Evolutionary conservation across 441 rosid species (phyloP).

Genomic region (Pelargonium australe): DNA sequence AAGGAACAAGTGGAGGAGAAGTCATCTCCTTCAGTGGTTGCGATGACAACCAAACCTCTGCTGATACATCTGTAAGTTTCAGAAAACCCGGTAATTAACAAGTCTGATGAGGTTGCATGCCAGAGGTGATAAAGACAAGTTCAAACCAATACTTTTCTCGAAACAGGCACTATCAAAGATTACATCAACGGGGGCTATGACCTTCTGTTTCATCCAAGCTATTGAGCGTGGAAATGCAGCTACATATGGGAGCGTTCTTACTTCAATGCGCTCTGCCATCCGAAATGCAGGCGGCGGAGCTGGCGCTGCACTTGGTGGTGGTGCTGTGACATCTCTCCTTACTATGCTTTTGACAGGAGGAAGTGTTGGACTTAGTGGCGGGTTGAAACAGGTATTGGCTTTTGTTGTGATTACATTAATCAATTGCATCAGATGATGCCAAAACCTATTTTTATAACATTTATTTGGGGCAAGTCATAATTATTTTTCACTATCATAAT

Average conservation of each 20-base stretch:
- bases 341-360: slow-evolving; percentile 80
- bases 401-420: neutral
- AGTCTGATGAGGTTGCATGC: neutral
- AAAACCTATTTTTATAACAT: neutral
- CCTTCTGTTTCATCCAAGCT: slow-evolving; percentile 88
- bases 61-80: slow-evolving; percentile 74
- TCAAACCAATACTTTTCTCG: slow-evolving; percentile 1
- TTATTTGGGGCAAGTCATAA: too few relatives aligned
- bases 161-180: slow-evolving; percentile 72
- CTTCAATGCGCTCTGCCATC: slow-evolving; percentile 68
- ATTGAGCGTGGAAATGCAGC: slow-evolving; percentile 61
- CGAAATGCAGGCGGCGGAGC: slow-evolving; percentile 33
- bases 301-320: slow-evolving; percentile 36
- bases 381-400: slow-evolving; percentile 57
- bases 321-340: slow-evolving; percentile 59
- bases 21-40: slow-evolving; percentile 82
- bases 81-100: slow-evolving; percentile 1
- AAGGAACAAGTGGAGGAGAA: slow-evolving; percentile 89
- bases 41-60: slow-evolving; percentile 85
- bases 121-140: neutral
- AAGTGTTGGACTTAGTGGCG: slow-evolving; percentile 34
- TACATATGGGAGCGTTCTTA: slow-evolving; percentile 78
- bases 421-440: neutral
- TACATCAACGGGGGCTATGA: slow-evolving; percentile 93
- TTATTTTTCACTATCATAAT: too few relatives aligned